These are phyloP conservation scores for Taphrina populina DNA, from an alignment of 1,139 yeast genomes.

Conservation along the genomic window DNA sequence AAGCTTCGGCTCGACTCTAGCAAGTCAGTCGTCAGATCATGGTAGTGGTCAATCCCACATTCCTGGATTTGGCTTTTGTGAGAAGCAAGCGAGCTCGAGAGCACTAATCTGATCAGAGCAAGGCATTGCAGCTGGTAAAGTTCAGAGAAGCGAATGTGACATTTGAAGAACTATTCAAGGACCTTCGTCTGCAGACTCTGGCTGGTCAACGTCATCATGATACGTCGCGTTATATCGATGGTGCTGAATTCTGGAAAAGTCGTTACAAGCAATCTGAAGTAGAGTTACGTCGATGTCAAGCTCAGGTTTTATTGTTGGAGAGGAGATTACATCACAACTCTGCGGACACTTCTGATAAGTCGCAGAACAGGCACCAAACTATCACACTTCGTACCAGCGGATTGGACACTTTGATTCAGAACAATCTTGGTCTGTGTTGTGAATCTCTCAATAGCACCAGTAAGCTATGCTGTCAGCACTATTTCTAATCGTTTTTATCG, in stretches of 20 bases:
- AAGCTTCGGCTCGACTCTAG: no score
- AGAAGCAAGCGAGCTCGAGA: no score
- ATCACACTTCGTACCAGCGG: constrained; percentile 4
- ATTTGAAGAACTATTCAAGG: not conserved
- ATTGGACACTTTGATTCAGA: not conserved
- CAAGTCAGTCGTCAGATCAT: no score
- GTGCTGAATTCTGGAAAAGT: constrained; percentile 7
- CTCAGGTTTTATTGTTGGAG: not conserved
- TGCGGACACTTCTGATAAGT: no score
- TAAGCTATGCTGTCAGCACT: no score
- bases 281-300: not conserved
- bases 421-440: not conserved
- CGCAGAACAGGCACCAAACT: no score
- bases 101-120: no score
- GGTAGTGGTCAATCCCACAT: no score
- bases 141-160: not conserved
- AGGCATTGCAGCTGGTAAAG: constrained; percentile 8
- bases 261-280: not conserved
- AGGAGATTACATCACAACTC: no score
- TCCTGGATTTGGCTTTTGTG: no score
- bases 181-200: not conserved
- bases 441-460: no score
- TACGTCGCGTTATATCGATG: not conserved
- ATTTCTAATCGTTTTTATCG: no score
- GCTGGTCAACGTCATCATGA: not conserved